Evolutionary conservation across 805 yeast genomes (phyloP), one percentile per base, ranked within the genome.

Genomic region (Debaryomyces maramus): DNA sequence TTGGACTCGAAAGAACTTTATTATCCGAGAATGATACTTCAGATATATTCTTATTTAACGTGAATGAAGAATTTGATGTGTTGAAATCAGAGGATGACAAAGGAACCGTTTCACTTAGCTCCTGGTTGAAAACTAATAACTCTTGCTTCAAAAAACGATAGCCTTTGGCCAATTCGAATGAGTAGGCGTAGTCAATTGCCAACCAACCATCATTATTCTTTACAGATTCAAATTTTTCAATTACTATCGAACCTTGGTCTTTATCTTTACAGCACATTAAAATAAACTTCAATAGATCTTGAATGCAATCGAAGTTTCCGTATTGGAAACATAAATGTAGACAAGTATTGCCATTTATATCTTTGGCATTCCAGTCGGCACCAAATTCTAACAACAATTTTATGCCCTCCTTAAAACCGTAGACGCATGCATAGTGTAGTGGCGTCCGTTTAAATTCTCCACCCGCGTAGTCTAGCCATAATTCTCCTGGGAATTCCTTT

Each of bases 371-470:
- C 59, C 61, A 63, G 34, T 66, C 61, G 8, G 73, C 74, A 4
- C 73, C 74, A 44, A 65, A 67, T 36, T 70, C 74, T 7, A 70
- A 45, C 11, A 69, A 50, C 21, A 70, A 51, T 41, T 58, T 63
- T 30, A 63, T 40, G 2, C 74, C 75, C 37, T 67, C 73, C 18
- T 47, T 55, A 39, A 70, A 70, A 9, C 65, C 62, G 37, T 53
- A 39, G 8, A 53, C 47, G 44, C 72, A 65, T 39, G 68, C 57
- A 32, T 45, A 59, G 34, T 68, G 73, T 34, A 67, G 52, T 7
- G 75, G 75, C 3, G 74, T 62, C 28, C 62, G 66, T 6, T 40
- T 26, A 6, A 43, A 29, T 1, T 44, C 38, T 0, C 73, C 72
- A 11, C 73, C 73, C 8, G 43, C 43, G 38, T 46, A 61, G 42